These are phyloP conservation scores for Sclerotinia borealis DNA, from an alignment of 2,329 filamentous ascomycete species.

Conservation along the genomic window DNA sequence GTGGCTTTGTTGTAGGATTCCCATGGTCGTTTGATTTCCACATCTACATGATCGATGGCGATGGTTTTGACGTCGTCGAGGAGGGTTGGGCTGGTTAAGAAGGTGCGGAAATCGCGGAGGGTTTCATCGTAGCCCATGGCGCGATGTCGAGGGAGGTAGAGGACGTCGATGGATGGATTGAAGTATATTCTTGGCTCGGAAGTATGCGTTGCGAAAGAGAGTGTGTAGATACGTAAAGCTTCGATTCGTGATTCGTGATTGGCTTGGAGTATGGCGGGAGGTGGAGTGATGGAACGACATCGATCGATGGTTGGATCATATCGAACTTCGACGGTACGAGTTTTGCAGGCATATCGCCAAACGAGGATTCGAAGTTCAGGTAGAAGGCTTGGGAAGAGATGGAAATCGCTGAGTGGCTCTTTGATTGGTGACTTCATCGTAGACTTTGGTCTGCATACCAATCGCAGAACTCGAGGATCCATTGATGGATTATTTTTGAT, in stretches of 20 bases:
- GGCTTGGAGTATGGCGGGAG: conserved; percentile 38
- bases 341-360: conserved; percentile 24
- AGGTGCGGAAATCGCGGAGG: conserved; percentile 37
- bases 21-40: conserved; percentile 42
- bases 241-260: conserved; percentile 40
- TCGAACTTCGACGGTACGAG: conserved; percentile 27
- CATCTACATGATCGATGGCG: conserved; percentile 42
- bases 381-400: conserved; percentile 25
- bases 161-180: conserved; percentile 27
- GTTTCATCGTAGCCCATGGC: conserved; percentile 33
- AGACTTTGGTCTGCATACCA: background rate
- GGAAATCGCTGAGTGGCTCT: conserved; percentile 17
- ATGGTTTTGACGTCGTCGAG: conserved; percentile 36
- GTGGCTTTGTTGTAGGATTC: conserved; percentile 46
- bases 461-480: conserved; percentile 1
- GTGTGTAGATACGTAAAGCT: conserved; percentile 34
- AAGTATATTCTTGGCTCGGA: conserved; percentile 24
- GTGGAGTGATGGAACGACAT: conserved; percentile 35
- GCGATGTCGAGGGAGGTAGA: conserved; percentile 33
- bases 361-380: conserved; percentile 30
- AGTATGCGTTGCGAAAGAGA: conserved; percentile 36
- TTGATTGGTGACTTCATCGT: background rate
- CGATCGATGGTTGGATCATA: conserved; percentile 30
- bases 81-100: conserved; percentile 30
- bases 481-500: conserved; percentile 2